Evolutionary conservation across 148 eudicot species (phyloP), one percentile per base, ranked within the genome.

Genomic region (Hydrangea macrophylla): DNA sequence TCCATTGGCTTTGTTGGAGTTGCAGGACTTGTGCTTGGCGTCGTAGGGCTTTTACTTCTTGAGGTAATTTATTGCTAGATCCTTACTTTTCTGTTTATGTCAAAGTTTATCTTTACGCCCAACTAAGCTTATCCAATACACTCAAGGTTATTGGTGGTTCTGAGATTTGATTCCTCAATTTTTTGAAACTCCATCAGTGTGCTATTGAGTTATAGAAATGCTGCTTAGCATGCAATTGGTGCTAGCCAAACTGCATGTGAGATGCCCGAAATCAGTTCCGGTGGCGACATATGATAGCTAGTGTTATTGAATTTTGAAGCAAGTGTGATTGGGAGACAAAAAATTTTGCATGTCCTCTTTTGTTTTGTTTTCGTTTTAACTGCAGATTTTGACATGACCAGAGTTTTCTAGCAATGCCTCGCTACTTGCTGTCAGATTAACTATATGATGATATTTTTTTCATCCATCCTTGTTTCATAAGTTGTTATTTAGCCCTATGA

Each of bases 11-110:
- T 79, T 73, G 72, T 87, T 75, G 99, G 97, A 79, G 96, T 81
- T 67, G 84, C 96, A 72, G 99, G 99, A 30, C 86, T 94, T 78
- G 87, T 89, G 66, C 88, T 94, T 70, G 99, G 99, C 67, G 88
- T 94, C 30, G 55, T 94, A 69, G 99, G 99, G 50, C 99, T 94
- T 71, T 71, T 89, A 69, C 96, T 94, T 64, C 99, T 94, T 65
- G 99, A 94, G 99, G 99, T 94, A 78, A 26, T 54, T 22, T 40
- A 1, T 75, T 44, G 28, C 20, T 23, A 61, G 48, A 53, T 33
- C 22, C 13, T 11, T 30, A 23, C 35, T 50, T 18, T 18, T 30
- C 6, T 8, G 60, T 70, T 33, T 7, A 12, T 51, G 22, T 54
- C 9, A 10, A 54, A n/a, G 69, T 50, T n/a, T 51, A 3, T 15